Evolutionary conservation across 306 rosid genomes (phyloP), one percentile per base, ranked within the genome.

Genomic region (Ziziphus jujuba): DNA sequence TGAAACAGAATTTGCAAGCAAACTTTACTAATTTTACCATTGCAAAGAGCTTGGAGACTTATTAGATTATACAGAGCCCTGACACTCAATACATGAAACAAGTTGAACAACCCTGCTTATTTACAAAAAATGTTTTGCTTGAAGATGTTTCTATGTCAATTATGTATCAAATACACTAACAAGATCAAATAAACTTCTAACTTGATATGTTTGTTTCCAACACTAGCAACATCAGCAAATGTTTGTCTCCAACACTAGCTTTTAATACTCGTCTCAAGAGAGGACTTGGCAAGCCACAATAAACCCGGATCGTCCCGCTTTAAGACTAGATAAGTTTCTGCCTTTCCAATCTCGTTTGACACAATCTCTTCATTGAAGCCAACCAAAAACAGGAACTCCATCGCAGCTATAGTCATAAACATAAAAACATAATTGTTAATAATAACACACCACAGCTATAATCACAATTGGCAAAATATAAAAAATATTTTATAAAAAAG

Each of bases 241-340:
- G n/a, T n/a, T n/a, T n/a, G 45, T 28, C 40, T 58, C 74, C 21
- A 17, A 55, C 20, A 66, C 81, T 84, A 89, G 67, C 55, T 58
- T 52, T 72, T 38, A 56, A 43, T 54, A 63, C 77, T 69, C 48
- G 92, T 77, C 79, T 93, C 96, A 7, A 93, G 84, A 73, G 84
- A 80, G 67, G 96, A 84, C 82, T 93, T 90, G 66, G 97, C 99
- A 67, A 90, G 90, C 99, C 99, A 93, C 81, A 93, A 72, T 63
- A 93, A 75, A 56, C 90, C 97, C 1, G 92, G 99, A 80, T 93
- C 99, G 61, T 93, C 80, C 66, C 96, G 78, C 83, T 88, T 88
- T 86, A 93, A 75, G 83, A 88, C 95, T 17, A 93, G 77, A 67
- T 87, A 88, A 15, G 89, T 80, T 77, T 93, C 93, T 38, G 83